Conservation (phyloP, 306 rosid genomes). For the Lathyrus oleraceus region DNA sequence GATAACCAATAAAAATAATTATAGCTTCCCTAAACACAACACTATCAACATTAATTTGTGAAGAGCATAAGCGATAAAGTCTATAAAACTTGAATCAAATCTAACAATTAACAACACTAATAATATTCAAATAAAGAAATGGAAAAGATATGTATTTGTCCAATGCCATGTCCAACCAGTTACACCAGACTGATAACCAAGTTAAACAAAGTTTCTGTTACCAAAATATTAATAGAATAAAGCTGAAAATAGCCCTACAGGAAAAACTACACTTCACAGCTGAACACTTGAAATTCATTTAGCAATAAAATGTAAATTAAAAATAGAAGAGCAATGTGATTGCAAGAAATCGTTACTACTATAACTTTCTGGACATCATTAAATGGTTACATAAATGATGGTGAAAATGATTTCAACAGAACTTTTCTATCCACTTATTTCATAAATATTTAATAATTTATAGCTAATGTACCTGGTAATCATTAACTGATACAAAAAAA, state of each 20-base stretch:
- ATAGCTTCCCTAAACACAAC: neutral
- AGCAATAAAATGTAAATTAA: too few relatives aligned
- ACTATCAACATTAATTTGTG: neutral
- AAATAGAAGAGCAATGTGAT: too few relatives aligned
- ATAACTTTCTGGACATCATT: neutral
- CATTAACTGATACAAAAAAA: neutral
- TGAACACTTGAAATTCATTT: too few relatives aligned
- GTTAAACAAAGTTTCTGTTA: too few relatives aligned
- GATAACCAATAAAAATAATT: slow-evolving; percentile 25
- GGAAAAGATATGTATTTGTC: neutral
- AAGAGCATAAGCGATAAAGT: slow-evolving; percentile 4
- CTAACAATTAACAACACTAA: neutral
- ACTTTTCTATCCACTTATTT: neutral
- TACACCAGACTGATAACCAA: slow-evolving; percentile 5
- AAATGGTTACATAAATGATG: neutral
- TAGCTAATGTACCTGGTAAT: neutral
- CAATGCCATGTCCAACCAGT: neutral
- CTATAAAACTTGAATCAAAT: neutral
- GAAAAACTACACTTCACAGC: too few relatives aligned
- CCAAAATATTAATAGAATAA: neutral
- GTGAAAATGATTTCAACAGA: neutral
- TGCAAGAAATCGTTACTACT: neutral
- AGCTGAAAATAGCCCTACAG: neutral
- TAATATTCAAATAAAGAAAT: neutral
- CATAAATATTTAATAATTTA: neutral